Base-by-base conservation (phyloP, 306 rosid genomes). In the Ceratonia siliqua region DNA sequence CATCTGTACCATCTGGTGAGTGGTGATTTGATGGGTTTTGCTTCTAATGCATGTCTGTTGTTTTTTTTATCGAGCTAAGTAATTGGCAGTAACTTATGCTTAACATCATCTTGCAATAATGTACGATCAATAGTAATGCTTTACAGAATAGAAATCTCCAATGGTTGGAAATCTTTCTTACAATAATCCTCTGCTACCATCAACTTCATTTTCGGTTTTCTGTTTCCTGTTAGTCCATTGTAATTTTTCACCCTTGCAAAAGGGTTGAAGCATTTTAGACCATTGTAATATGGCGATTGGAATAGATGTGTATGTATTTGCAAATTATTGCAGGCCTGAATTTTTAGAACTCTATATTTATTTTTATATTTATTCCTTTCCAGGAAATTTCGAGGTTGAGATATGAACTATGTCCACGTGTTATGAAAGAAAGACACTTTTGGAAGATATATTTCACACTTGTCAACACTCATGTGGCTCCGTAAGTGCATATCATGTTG, bases 371-470 rank as follows among this genome's bases (percentile, higher is more conserved):
- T 81, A n/a, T 83, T 72, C 54, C 61, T 20, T 79, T 80, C 58
- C 89, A 92, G 99, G 97, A 90, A 82, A 92, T 92, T 76, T 95
- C 98, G 54, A 90, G 88, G 84, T 86, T 95, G 86, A 90, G 99
- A 87, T 94, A 91, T 82, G 98, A 91, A 65, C 63, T 92, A 70
- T 92, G 98, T 52, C 98, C 98, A 1, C 96, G 98, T 46, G 58
- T 72, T 55, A 92, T 92, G 98, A 92, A 90, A 76, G 98, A 92
- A 78, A 71, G 92, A 73, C 74, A 75, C 82, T 92, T 92, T 82
- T 92, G 98, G 98, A 92, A 82, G 89, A 92, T 92, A 85, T 92
- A 92, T 83, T 92, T 90, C 82, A 92, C 96, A 9, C 98, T 92
- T 82, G 98, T 92, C 55, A 87, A 81, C 87, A 90, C 95, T 72